Evolutionary conservation across 768 basidiomycete species (phyloP).

Genomic region (Amanita muscaria): DNA sequence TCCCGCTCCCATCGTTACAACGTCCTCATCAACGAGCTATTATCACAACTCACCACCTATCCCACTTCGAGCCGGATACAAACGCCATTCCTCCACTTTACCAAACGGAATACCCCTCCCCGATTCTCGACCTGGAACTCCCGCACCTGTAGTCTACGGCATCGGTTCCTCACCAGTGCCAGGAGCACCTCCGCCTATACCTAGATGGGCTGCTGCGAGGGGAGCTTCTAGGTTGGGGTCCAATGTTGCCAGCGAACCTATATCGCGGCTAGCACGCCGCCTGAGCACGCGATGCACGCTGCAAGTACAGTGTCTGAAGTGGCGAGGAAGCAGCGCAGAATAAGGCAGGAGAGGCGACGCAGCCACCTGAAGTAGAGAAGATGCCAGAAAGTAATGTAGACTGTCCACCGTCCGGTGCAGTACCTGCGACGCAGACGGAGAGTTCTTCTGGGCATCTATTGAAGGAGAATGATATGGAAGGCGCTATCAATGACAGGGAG

Average conservation of each 20-base stretch:
- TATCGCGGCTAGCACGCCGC: slow-evolving; percentile 4
- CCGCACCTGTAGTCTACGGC: background rate
- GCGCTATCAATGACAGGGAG: no score
- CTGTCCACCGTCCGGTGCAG: no score
- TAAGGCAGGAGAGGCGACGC: no score
- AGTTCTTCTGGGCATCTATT: no score
- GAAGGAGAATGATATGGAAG: no score
- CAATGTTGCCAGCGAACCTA: background rate
- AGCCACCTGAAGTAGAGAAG: no score
- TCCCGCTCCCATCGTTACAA: background rate
- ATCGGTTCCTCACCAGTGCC: slow-evolving; percentile 5
- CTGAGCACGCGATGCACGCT: background rate
- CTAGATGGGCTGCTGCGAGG: slow-evolving; percentile 6
- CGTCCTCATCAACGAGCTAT: background rate
- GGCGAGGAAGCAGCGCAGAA: no score
- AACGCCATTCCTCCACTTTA: slow-evolving; percentile 1
- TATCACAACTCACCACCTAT: background rate
- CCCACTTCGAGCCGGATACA: slow-evolving; percentile 1
- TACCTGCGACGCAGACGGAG: no score
- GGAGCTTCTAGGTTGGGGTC: background rate
- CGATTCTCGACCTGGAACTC: slow-evolving; percentile 6
- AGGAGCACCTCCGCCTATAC: slow-evolving; percentile 6
- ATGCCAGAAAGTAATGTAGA: no score
- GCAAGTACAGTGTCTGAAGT: background rate
- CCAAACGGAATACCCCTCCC: slow-evolving; percentile 6